Evolutionary conservation across 208 protist genomes (phyloP), one percentile per base, ranked within the genome.

Genomic region (Trichomonas tenax): DNA sequence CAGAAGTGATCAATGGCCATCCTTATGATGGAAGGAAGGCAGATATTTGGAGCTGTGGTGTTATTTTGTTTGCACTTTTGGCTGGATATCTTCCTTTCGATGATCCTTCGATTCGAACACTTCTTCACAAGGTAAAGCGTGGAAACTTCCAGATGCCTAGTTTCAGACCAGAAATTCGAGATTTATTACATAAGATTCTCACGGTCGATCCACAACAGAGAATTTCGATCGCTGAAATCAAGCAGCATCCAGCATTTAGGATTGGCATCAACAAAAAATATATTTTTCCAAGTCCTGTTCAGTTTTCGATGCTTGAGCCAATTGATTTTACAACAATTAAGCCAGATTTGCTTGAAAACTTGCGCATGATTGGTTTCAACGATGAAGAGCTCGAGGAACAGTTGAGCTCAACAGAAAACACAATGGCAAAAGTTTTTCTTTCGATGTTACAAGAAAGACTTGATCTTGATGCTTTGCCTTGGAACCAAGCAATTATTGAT

Each of bases 1-100:
- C 98, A 40, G 98, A 99, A 95, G 98, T 98, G 45, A 98, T 99
- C 46, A 97, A 97, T 17, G 97, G 96, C 2, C 31, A 96, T 11
- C 15, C 17, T 44, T 96, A 97, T 40, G 88, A 96, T 41, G 82
- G 82, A 0, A 31, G 41, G 40, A 46, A 40, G 21, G 82, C 96
- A 38, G 89, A 95, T 95, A 95, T 95, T 45, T 95, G 44, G 44
- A 72, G 46, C 40, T n/a, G 21, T 23, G 89, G 89, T 26, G 34
- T 95, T 23, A 95, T 72, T 26, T 72, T 95, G 23, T 95, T 72
- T 95, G 49, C 49, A 23, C n/a, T 72, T 34, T 63, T 95, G n/a
- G 89, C 89, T 40, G 89, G 82, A n/a, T 89, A 89, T 89, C 41
- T 89, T 26, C 82, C 82, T 45, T 89, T 89, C 41, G 82, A 89